Base-by-base conservation (phyloP, 176 grass and related monocot species). In the Otatea glauca region DNA sequence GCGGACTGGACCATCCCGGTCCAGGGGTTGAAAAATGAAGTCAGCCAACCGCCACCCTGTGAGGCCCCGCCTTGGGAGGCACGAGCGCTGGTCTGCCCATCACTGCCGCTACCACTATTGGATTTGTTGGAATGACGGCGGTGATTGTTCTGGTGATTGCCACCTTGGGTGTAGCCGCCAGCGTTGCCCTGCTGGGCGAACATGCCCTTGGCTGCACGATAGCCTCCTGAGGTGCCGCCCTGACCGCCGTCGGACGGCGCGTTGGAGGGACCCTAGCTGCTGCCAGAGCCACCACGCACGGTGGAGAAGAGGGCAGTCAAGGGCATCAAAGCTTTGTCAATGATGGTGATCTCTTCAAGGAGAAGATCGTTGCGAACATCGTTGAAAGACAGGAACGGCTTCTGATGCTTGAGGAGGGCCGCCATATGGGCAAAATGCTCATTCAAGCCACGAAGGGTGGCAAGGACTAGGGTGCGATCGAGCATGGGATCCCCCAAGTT, bases 141-240 rank as follows among this genome's bases (percentile, higher is more conserved):
- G 4, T 7, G 66, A 18, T 68, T 68, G 37, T 68, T 68, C 2
- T 0, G 37, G 0, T 37, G 66, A 3, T 68, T 68, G 7, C 66
- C 18, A 18, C 0, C n/a, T n/a, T n/a, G n/a, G n/a, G n/a, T n/a
- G n/a, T n/a, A n/a, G 6, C 13, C 16, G 2, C 15, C 39, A 0
- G 0, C 0, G 14, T 34, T 32, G 32, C 34, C 15, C 8, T 0
- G 65, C 15, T 11, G 0, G 4, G 65, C n/a, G n/a, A n/a, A n/a
- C n/a, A 0, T 0, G 12, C 27, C 64, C 4, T 5, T 5, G 4
- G 5, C 13, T 2, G 17, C 15, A 0, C 2, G 34, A 5, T 0
- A 6, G 15, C 1, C 5, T 1, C 65, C 5, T 17, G 21, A 35
- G 1, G 2, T 1, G 7, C 0, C 7, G 34, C 34, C n/a, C n/a